Evolutionary conservation across 805 yeast species (phyloP), one percentile per base, ranked within the genome.

Genomic region (Metschnikowia borealis): DNA sequence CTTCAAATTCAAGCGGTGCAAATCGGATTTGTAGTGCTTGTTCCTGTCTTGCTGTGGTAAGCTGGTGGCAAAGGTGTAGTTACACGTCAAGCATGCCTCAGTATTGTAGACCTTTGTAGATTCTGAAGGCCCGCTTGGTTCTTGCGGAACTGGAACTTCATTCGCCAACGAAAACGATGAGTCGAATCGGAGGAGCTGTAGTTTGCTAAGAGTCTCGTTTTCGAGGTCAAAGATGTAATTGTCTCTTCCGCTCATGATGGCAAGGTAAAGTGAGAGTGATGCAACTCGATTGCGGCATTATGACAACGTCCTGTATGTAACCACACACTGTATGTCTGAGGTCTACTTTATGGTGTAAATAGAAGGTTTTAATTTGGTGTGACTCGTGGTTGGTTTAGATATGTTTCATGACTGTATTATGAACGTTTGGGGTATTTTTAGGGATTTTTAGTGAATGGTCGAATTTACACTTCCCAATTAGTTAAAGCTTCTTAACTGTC

Each of bases 1-100:
- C 62, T 83, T 84, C 47, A 80, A 54, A 61, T 88, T 88, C 59
- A 75, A 73, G 36, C 80, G 71, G 59, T 85, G 83, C 20, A 75
- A 70, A 57, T 83, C 88, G 0, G 83, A 71, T 57, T 79, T 81
- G 65, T 75, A 83, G 58, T 83, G 87, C 2, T 60, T 64, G 50
- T 73, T 70, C 26, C 50, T 40, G 17, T 55, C 60, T 8, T 40
- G 41, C 13, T 43, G 54, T 8, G 50, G 26, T 6, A 48, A 52
- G 6, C 32, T 39, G 18, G 46, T 18, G 31, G 34, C 52, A 18
- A 58, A 51, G 11, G 36, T 34, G 15, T 52, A 33, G 6, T 47
- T 41, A 47, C 67, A 64, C 5, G 62, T 40, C 8, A 60, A 50
- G 49, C 64, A 60, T n/a, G 50, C 58, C 33, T 41, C 39, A 18